These are phyloP conservation scores for Teratosphaeria zuluensis DNA, from an alignment of 2,329 filamentous ascomycete genomes.

Conservation along the genomic window DNA sequence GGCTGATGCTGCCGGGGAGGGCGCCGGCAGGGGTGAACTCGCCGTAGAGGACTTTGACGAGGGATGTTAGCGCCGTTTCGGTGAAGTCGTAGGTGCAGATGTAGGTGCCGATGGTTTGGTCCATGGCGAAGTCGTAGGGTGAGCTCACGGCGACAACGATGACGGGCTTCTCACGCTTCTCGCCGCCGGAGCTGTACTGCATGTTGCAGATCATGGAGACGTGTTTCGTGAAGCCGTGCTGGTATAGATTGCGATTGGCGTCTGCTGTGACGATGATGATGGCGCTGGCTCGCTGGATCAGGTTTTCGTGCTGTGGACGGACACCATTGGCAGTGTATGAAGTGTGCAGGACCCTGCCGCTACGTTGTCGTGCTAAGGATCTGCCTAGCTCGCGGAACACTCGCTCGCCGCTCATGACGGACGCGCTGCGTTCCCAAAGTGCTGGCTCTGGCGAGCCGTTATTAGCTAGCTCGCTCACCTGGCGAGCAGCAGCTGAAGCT, in stretches of 20 bases:
- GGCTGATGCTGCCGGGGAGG: slow-evolving; percentile 64
- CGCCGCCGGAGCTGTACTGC: slow-evolving; percentile 59
- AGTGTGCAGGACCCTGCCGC: slow-evolving; percentile 80
- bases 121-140: slow-evolving; percentile 92
- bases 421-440: slow-evolving; percentile 47
- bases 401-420: slow-evolving; percentile 81
- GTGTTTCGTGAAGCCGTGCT: slow-evolving; percentile 90
- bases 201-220: slow-evolving; percentile 91
- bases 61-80: slow-evolving; percentile 75
- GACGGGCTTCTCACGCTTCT: slow-evolving; percentile 68
- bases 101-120: slow-evolving; percentile 81
- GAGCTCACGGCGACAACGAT: slow-evolving; percentile 90
- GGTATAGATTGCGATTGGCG: slow-evolving; percentile 86
- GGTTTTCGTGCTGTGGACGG: slow-evolving; percentile 81
- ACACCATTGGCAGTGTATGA: slow-evolving; percentile 93
- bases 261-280: slow-evolving; percentile 90
- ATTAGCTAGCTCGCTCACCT: slow-evolving; percentile 52
- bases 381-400: slow-evolving; percentile 86
- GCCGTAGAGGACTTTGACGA: slow-evolving; percentile 76
- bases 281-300: slow-evolving; percentile 78
- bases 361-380: slow-evolving; percentile 74
- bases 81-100: slow-evolving; percentile 96
- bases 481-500: slow-evolving; percentile 73
- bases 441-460: slow-evolving; percentile 48
- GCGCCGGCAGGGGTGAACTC: slow-evolving; percentile 51